Evolutionary conservation across 352 stramenopile species (phyloP).

Genomic region (Aphanomyces astaci): DNA sequence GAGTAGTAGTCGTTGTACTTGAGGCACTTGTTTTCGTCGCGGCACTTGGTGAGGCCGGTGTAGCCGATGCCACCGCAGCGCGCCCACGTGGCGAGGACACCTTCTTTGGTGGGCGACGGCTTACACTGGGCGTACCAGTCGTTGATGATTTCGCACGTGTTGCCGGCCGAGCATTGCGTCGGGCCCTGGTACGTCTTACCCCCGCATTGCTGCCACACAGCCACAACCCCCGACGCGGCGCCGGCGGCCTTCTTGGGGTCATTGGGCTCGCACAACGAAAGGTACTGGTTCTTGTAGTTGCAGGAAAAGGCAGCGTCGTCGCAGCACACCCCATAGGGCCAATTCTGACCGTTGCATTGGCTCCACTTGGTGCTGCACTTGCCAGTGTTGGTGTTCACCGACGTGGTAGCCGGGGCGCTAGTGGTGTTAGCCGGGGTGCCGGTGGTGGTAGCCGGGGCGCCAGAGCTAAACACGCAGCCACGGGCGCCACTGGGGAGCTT

Average conservation of each 20-base stretch:
- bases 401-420: no score
- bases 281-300: constrained; percentile 15
- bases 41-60: background rate
- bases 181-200: background rate
- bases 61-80: constrained; percentile 21
- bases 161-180: background rate
- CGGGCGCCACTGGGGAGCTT: constrained; percentile 24
- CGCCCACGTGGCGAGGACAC: background rate
- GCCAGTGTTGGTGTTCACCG: background rate
- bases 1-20: constrained; percentile 10
- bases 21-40: background rate
- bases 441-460: background rate
- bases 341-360: constrained; percentile 18
- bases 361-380: constrained; percentile 1
- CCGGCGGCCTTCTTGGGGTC: background rate
- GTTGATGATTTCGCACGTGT: constrained; percentile 6
- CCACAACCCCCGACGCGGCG: background rate
- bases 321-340: background rate
- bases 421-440: background rate
- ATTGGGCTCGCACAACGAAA: background rate
- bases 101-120: background rate
- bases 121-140: constrained; percentile 19
- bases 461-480: constrained; percentile 35
- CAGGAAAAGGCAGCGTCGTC: background rate
- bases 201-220: background rate